A percentile compares a stretch with the other conserved stretches of the same genome.
Evolutionary conservation across 2,329 filamentous ascomycete genomes (phyloP).

Genomic region (Clonostachys rosea): DNA sequence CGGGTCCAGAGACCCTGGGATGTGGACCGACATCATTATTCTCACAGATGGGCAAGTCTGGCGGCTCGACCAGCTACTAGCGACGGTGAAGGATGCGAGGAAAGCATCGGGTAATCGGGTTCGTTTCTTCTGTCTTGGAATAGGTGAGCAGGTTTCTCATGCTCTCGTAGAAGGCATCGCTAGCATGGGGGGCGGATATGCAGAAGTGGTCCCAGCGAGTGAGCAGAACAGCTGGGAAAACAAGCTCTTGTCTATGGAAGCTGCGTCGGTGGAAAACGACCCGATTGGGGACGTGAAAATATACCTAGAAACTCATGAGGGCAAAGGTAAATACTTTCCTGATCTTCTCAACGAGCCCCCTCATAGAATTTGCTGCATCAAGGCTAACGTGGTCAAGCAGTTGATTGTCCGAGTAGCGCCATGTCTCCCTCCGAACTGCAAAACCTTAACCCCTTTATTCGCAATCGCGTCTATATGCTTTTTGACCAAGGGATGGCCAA

Average conservation of each 20-base stretch:
- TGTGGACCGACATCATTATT: slow-evolving; percentile 2
- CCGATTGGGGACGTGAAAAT: not conserved
- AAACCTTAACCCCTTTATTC: too few relatives aligned
- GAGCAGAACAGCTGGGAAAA: not conserved
- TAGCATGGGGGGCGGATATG: slow-evolving; percentile 50
- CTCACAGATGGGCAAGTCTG: slow-evolving; percentile 3
- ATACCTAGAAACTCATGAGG: not conserved
- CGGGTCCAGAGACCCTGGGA: not conserved
- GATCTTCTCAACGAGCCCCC: not conserved
- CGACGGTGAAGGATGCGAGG: not conserved
- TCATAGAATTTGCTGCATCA: not conserved
- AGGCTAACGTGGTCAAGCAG: too few relatives aligned
- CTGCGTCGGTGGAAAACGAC: slow-evolving; percentile 1
- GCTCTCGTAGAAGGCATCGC: slow-evolving; percentile 55
- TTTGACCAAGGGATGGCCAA: too few relatives aligned
- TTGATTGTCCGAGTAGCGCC: too few relatives aligned
- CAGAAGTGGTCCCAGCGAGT: slow-evolving; percentile 13
- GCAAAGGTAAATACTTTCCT: too few relatives aligned
- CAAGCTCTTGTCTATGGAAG: slow-evolving; percentile 1
- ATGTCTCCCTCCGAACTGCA: too few relatives aligned
- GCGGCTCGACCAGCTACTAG: slow-evolving; percentile 1
- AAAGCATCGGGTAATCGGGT: slow-evolving; percentile 17
- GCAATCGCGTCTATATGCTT: too few relatives aligned
- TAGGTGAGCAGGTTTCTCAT: slow-evolving; percentile 48
- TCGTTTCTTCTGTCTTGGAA: slow-evolving; percentile 52